Evolutionary conservation across 441 rosid species (phyloP).

Genomic region (Aleurites moluccanus): DNA sequence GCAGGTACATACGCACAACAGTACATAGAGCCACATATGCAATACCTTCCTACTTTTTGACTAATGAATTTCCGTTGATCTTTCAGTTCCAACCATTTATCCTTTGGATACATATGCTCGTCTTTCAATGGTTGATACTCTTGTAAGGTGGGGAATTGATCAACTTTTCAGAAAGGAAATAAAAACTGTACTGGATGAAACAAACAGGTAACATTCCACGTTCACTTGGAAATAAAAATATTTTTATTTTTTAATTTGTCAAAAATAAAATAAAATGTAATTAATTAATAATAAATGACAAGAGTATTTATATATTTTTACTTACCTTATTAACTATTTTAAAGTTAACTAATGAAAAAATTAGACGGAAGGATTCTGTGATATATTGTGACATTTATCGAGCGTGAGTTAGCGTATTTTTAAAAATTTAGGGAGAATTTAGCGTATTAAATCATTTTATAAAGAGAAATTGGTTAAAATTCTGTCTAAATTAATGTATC

Average conservation of each 20-base stretch:
- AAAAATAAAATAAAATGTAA: too few relatives aligned
- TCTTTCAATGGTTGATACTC: slow-evolving; percentile 57
- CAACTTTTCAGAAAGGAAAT: slow-evolving; percentile 63
- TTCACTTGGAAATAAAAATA: slow-evolving; percentile 2
- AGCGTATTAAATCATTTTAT: too few relatives aligned
- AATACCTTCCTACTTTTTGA: slow-evolving; percentile 4
- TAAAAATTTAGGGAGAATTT: too few relatives aligned
- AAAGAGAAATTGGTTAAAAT: not conserved
- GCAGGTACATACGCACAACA: slow-evolving; percentile 47
- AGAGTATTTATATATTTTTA: too few relatives aligned
- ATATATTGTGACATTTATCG: too few relatives aligned
- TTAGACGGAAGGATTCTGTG: too few relatives aligned
- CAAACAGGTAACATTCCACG: slow-evolving; percentile 49
- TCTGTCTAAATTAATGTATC: not conserved
- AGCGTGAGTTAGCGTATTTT: too few relatives aligned
- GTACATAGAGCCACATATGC: not conserved
- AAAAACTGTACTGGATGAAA: slow-evolving; percentile 45
- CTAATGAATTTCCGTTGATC: slow-evolving; percentile 21
- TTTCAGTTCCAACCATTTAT: slow-evolving; percentile 74
- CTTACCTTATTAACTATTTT: too few relatives aligned
- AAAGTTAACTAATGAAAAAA: too few relatives aligned
- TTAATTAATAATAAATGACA: too few relatives aligned
- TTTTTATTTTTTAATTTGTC: too few relatives aligned
- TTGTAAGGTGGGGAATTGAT: slow-evolving; percentile 69
- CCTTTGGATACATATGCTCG: slow-evolving; percentile 55